A percentile compares a stretch with the other conserved stretches of the same genome.
phyloP scores from a whole-genome alignment of 2,329 filamentous ascomycete species.

The Trichoderma semiorbis region DNA sequence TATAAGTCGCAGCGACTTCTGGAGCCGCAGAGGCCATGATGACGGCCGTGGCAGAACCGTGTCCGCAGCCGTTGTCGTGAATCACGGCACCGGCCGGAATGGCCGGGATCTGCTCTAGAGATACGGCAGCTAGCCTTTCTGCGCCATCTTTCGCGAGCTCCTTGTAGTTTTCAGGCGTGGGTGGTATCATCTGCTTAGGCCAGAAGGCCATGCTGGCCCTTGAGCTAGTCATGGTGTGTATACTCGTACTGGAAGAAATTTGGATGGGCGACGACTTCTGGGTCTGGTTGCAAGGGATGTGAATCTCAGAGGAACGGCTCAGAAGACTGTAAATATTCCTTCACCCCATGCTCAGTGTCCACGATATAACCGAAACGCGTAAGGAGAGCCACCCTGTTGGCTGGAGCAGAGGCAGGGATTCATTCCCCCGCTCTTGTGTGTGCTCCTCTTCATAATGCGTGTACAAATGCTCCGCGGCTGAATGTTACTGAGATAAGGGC shows the following conservation, averaged over 20 bases:
- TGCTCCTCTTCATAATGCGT: neutral
- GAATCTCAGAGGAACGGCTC: neutral
- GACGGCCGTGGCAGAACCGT: neutral
- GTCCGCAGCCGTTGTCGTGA: slow-evolving; percentile 14
- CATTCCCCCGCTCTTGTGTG: neutral
- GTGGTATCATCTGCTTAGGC: slow-evolving; percentile 9
- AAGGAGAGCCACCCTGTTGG: neutral
- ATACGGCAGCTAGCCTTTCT: slow-evolving; percentile 6
- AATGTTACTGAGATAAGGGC: neutral
- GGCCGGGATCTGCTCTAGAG: slow-evolving; percentile 1
- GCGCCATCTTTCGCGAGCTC: slow-evolving; percentile 5
- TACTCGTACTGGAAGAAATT: neutral
- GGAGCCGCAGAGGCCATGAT: slow-evolving; percentile 3
- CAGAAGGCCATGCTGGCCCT: neutral
- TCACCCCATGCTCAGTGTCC: neutral
- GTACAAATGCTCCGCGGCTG: neutral
- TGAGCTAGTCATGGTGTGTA: neutral
- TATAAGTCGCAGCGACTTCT: neutral
- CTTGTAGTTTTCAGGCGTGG: slow-evolving; percentile 10
- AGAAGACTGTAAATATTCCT: neutral
- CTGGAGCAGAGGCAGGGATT: neutral
- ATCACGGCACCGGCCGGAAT: slow-evolving; percentile 6
- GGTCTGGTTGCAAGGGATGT: neutral
- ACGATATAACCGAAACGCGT: slow-evolving; percentile 8
- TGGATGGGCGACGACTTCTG: neutral